These are phyloP conservation scores for Typha latifolia DNA, from an alignment of 176 grass and related monocot genomes.

Conservation along the genomic window DNA sequence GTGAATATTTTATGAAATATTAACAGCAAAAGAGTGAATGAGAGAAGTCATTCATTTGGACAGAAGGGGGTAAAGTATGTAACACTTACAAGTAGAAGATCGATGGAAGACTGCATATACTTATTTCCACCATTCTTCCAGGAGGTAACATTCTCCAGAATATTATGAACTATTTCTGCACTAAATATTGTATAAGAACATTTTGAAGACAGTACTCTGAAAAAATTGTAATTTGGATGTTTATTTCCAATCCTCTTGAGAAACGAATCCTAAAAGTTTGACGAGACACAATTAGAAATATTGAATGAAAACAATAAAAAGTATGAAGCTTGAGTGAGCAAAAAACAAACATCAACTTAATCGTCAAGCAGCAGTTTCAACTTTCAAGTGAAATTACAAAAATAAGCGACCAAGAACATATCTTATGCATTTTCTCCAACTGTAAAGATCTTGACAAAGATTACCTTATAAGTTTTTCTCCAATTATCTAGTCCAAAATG, in stretches of 20 bases:
- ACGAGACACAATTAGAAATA: conserved; percentile 21
- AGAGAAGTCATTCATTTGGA: not conserved
- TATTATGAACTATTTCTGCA: conserved; percentile 51
- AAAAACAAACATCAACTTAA: not conserved
- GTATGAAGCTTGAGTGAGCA: conserved; percentile 11
- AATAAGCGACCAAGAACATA: no score
- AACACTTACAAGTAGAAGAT: conserved; percentile 71
- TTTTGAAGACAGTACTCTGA: conserved; percentile 54
- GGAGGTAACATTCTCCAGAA: conserved; percentile 52
- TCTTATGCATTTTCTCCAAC: no score
- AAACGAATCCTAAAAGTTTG: conserved; percentile 60
- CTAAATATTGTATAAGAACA: conserved; percentile 75
- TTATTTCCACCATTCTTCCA: conserved; percentile 28
- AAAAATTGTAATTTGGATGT: conserved; percentile 64
- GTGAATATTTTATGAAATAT: not conserved
- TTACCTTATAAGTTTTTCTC: no score
- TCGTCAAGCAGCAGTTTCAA: not conserved
- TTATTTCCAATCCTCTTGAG: conserved; percentile 75
- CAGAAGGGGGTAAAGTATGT: not conserved
- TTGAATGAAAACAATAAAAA: not conserved
- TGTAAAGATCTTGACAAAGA: no score
- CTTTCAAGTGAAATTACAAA: no score
- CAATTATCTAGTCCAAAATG: no score
- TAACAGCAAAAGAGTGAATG: not conserved
- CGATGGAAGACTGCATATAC: conserved; percentile 29